Conservation (phyloP, 2,329 filamentous ascomycete genomes). For the Aspergillus sp. region DNA sequence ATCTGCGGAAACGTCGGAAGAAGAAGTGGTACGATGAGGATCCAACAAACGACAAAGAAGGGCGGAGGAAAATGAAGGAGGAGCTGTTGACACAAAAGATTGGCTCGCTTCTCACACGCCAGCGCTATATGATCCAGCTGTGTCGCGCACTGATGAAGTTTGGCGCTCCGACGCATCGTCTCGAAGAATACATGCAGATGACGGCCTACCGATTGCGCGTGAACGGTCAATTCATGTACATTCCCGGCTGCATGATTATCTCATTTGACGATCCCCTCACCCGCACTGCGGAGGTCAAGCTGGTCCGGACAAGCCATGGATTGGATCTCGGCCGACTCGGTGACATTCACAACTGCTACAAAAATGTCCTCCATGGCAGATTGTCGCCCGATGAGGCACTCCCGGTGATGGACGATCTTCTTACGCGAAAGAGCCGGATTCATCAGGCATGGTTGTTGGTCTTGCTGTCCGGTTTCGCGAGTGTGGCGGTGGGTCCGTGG, state of each 20-base stretch:
- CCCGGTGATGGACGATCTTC: slow-evolving; percentile 51
- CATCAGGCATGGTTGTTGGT: slow-evolving; percentile 58
- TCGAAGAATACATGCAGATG: slow-evolving; percentile 88
- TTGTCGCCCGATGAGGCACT: slow-evolving; percentile 45
- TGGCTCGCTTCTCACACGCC: slow-evolving; percentile 72
- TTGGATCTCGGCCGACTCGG: slow-evolving; percentile 45
- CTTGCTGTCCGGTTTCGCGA: slow-evolving; percentile 71
- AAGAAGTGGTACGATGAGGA: slow-evolving; percentile 21
- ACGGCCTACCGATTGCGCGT: slow-evolving; percentile 81
- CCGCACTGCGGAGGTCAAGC: slow-evolving; percentile 47
- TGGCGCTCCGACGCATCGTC: slow-evolving; percentile 86
- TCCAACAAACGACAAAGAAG: slow-evolving; percentile 43
- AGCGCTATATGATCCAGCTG: slow-evolving; percentile 80
- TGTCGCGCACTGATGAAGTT: slow-evolving; percentile 85
- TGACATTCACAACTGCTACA: slow-evolving; percentile 48
- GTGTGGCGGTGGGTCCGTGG: slow-evolving; percentile 73
- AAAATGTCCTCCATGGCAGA: slow-evolving; percentile 47
- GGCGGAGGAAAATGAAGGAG: slow-evolving; percentile 23
- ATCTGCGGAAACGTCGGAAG: slow-evolving; percentile 10
- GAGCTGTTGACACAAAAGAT: slow-evolving; percentile 52
- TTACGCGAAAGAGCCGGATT: slow-evolving; percentile 55
- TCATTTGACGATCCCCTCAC: slow-evolving; percentile 66
- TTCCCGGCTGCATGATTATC: slow-evolving; percentile 52
- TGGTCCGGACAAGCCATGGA: slow-evolving; percentile 40
- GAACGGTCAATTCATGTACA: slow-evolving; percentile 82